phyloP scores from a whole-genome alignment of 108 stramenopile genomes.

The Chaetoceros tenuissimus region DNA sequence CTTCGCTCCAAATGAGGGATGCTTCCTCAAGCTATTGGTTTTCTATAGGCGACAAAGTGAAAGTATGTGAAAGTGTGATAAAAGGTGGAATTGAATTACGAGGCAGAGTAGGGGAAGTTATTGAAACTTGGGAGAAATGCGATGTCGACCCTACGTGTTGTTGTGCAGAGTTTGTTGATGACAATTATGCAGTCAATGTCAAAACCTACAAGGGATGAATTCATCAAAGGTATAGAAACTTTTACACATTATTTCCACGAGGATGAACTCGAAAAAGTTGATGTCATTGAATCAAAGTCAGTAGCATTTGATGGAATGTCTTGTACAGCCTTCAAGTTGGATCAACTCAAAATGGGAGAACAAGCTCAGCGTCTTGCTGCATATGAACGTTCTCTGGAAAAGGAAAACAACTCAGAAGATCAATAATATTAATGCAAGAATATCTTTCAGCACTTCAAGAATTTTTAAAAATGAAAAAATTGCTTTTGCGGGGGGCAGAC shows the following conservation, averaged over 20 bases:
- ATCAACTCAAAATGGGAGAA: conserved; percentile 27
- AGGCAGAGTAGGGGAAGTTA: conserved; percentile 39
- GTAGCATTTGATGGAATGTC: conserved; percentile 36
- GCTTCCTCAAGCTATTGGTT: conserved; percentile 44
- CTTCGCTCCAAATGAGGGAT: conserved; percentile 40
- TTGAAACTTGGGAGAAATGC: conserved; percentile 81
- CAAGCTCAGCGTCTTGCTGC: conserved; percentile 28
- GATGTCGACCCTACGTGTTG: conserved; percentile 81
- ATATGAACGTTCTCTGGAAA: too few species aligned
- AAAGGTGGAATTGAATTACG: conserved; percentile 39
- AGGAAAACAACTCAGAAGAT: too few species aligned
- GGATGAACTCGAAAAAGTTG: conserved; percentile 33
- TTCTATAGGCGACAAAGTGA: conserved; percentile 44
- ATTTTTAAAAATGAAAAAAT: too few species aligned
- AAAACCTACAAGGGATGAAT: conserved; percentile 18
- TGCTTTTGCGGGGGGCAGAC: too few species aligned
- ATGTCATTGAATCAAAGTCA: not conserved
- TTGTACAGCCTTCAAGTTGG: conserved; percentile 36
- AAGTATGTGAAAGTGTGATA: conserved; percentile 37
- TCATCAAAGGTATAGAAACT: conserved; percentile 9
- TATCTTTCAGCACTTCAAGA: too few species aligned
- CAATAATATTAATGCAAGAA: too few species aligned
- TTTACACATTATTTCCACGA: conserved; percentile 66
- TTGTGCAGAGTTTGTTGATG: conserved; percentile 72
- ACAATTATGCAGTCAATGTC: conserved; percentile 49